Evolutionary conservation across 1,284 basidiomycete genomes (phyloP), one percentile per base, ranked within the genome.

Genomic region (Abortiporus biennis): DNA sequence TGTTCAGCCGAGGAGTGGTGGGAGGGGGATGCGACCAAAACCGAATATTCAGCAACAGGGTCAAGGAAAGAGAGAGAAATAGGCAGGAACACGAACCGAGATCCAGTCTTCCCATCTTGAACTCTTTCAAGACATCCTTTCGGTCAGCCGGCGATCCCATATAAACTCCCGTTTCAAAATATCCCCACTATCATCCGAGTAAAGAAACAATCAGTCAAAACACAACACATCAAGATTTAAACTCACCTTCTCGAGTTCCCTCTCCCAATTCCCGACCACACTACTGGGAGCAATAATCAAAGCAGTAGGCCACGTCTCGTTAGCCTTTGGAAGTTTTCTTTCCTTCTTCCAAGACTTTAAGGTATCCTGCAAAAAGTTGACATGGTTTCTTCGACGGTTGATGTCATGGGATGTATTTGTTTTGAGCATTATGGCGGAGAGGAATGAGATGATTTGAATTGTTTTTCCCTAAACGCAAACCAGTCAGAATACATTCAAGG

Each of bases 371-470:
- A 88, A 65, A 8, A 60, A 57, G 6, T 76, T 77, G 8, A 89
- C 74, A 54, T 81, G 67, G 6, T 78, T 68, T 35, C 68, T 68
- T 17, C 87, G 72, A 17, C 88, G 74, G 34, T 76, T 59, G 13
- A 68, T 56, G 55, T 92, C 88, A 8, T 68, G 66, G n/a, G 55
- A 61, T 31, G 75, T 63, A 1, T 88, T 88, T 1, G 67, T 61
- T 62, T 92, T 92, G 47, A 68, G 63, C 88, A 92, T 92, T 48
- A 93, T 84, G 0, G 91, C 89, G 0, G 85, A 80, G 2, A 93
- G 69, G 53, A 93, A 92, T 0, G 85, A 74, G 29, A 92, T 90
- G 19, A 92, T 80, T 60, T 93, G 91, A n/a, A 92, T 86, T 0
- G 87, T 90, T 71, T 90, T 91, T 2, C 88, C 88, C 27, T 8